Evolutionary conservation across 805 yeast species (phyloP), one percentile per base, ranked within the genome.

Genomic region (Wickerhamiella lipophila): DNA sequence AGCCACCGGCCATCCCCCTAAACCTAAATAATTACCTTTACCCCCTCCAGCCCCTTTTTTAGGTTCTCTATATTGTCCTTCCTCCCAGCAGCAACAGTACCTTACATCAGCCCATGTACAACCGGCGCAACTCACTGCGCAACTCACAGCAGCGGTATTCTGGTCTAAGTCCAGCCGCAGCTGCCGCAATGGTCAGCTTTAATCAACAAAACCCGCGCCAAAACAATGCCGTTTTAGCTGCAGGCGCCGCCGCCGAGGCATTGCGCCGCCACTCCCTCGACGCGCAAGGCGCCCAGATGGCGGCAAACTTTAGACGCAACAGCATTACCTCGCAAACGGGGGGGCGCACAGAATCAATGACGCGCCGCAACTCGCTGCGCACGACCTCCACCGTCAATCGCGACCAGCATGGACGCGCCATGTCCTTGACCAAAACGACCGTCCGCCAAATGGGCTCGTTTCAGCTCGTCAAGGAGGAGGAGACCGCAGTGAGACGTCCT

Each of bases 101-200:
- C n/a, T 36, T 36, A 36, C 26, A 21, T 40, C 43, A 40, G 43
- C 43, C 42, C 25, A 44, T 44, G 47, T 44, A 44, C 47, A 44
- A 45, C n/a, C 48, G 48, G 15, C 48, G 48, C 42, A 45, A 45
- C 36, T 36, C 42, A 6, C 36, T 45, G 23, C 42, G 48, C 21
- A 18, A 22, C n/a, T 45, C 48, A 13, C 26, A 30, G 26, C 40
- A 45, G 42, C 48, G 48, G 34, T 36, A 36, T 18, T 26, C 42
- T 22, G 48, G 48, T 6, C 7, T 45, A 19, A 35, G 36, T 21
- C 48, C 48, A 50, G 65, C 76, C 2, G 73, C 73, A 44, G 83
- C 83, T 0, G 55, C 78, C 22, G 83, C 82, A 6, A 83, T 83
- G 22, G 83, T 83, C 2, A 64, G 75, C 30, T 38, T 26, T 41